phyloP scores from a whole-genome alignment of 2,329 filamentous ascomycete species.

The Botrytis deweyae region DNA sequence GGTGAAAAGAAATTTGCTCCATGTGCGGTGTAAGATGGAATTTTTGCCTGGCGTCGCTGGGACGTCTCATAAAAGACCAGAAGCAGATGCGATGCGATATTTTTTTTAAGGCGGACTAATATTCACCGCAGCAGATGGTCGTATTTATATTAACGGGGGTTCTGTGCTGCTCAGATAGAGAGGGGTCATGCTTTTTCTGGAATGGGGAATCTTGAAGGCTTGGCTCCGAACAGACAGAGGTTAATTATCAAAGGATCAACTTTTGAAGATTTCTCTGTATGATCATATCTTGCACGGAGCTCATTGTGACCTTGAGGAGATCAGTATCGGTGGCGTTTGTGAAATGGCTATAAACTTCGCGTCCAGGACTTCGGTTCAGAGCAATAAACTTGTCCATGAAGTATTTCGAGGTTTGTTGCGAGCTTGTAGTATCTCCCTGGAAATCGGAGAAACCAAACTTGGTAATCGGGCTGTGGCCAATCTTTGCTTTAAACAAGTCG shows the following conservation, averaged over 20 bases:
- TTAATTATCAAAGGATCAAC: slow-evolving; percentile 61
- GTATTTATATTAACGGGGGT: slow-evolving; percentile 4
- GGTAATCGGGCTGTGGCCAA: slow-evolving; percentile 67
- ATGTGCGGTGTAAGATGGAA: slow-evolving; percentile 4
- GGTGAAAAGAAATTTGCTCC: slow-evolving; percentile 12
- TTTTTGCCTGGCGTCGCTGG: neutral
- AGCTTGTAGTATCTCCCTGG: slow-evolving; percentile 67
- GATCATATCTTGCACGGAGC: slow-evolving; percentile 83
- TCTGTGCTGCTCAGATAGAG: slow-evolving; percentile 18
- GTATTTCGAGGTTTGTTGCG: slow-evolving; percentile 74
- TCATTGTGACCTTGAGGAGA: slow-evolving; percentile 82
- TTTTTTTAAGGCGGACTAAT: neutral
- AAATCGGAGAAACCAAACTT: slow-evolving; percentile 78
- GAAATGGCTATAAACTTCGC: slow-evolving; percentile 59
- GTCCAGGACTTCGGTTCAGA: slow-evolving; percentile 62
- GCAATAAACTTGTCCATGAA: slow-evolving; percentile 79
- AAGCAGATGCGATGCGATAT: neutral
- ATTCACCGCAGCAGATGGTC: slow-evolving; percentile 8
- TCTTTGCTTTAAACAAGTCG: slow-evolving; percentile 78
- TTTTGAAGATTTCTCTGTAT: slow-evolving; percentile 81
- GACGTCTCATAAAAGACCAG: slow-evolving; percentile 9
- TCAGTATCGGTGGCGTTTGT: slow-evolving; percentile 66
- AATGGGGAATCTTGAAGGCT: slow-evolving; percentile 7
- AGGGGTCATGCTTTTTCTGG: slow-evolving; percentile 3
- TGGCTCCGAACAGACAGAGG: slow-evolving; percentile 22